Base-by-base conservation (phyloP, 305 asterid genomes). In the Fraxinus nigra region DNA sequence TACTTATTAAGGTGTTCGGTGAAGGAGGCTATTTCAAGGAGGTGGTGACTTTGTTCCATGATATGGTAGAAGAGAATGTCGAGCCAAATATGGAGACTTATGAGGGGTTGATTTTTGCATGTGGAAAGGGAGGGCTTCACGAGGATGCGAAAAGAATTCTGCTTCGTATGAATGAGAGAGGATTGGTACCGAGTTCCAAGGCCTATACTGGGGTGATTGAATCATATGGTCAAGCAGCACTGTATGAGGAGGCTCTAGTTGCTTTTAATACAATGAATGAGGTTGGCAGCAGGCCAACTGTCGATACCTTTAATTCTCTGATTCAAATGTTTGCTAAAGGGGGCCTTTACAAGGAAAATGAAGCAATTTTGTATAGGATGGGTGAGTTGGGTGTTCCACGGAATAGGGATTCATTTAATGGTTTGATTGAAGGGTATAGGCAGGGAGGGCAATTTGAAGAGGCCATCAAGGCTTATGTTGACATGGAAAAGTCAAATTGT, bases 31-130 rank as follows among this genome's bases (percentile, higher is more conserved):
- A 96, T 87, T 96, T 94, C 88, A 94, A 94, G 92, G 99, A 96
- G 91, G 98, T 93, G 76, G 98, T 96, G 84, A 92, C 99, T 56
- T 90, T 96, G 92, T 96, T 92, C 89, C 93, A 90, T 87, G 99
- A 94, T 85, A 94, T 96, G 98, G 87, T 91, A 34, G 98, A 96
- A 78, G 99, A 96, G 90, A 92, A 90, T 20, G 90, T 94, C 76
- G 98, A 93, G 91, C 99, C 99, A 0, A 96, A 94, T 84, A 96
- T 96, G 99, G 97, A 94, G 88, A 94, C 99, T 56, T 96, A 94
- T 48, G 98, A 93, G 86, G 99, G 99, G 38, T 86, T 95, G 90
- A 89, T 94, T 79, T 88, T 81, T 34, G 95, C 98, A 10, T 95
- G 98, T 88, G 99, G 99, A 51, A 94, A 93, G 85, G 99, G 97